These are phyloP conservation scores for Globisporangium paroecandrum DNA, from an alignment of 352 stramenopile species.

Conservation along the genomic window DNA sequence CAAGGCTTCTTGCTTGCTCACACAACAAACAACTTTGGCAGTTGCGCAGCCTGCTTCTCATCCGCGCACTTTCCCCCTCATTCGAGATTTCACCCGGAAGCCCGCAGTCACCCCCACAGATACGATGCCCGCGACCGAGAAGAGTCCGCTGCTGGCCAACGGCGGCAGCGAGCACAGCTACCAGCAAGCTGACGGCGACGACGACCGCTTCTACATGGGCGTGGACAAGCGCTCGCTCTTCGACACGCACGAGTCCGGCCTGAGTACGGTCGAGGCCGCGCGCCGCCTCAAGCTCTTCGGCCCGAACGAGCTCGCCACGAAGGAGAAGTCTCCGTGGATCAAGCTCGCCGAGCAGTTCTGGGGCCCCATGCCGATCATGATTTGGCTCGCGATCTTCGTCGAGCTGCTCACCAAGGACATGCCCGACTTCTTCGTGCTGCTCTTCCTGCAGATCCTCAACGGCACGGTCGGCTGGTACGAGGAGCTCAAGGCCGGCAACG, in stretches of 20 bases:
- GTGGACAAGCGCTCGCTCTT: conserved; percentile 75
- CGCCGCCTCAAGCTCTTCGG: conserved; percentile 82
- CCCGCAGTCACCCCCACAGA: background rate
- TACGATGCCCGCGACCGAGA: conserved; percentile 31
- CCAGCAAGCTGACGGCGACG: conserved; percentile 21
- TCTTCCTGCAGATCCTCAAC: conserved; percentile 73
- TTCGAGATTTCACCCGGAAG: conserved; percentile 9
- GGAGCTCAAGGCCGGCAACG: conserved; percentile 78
- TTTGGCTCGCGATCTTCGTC: conserved; percentile 88
- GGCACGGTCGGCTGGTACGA: conserved; percentile 72
- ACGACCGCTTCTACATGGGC: conserved; percentile 78
- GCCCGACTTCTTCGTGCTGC: conserved; percentile 62
- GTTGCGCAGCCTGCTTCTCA: background rate
- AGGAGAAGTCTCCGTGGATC: conserved; percentile 45
- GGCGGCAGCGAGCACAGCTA: conserved; percentile 28
- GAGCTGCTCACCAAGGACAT: conserved; percentile 57
- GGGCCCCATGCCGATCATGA: conserved; percentile 89
- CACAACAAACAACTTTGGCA: background rate
- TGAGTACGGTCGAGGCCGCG: conserved; percentile 79
- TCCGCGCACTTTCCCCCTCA: conserved; percentile 2
- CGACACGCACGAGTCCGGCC: conserved; percentile 60
- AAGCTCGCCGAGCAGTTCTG: conserved; percentile 69
- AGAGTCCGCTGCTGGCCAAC: conserved; percentile 56
- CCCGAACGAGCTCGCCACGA: conserved; percentile 77
- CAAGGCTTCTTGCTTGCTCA: background rate